phyloP scores from a whole-genome alignment of 2,329 filamentous ascomycete species.

The Trichoderma semiorbis region DNA sequence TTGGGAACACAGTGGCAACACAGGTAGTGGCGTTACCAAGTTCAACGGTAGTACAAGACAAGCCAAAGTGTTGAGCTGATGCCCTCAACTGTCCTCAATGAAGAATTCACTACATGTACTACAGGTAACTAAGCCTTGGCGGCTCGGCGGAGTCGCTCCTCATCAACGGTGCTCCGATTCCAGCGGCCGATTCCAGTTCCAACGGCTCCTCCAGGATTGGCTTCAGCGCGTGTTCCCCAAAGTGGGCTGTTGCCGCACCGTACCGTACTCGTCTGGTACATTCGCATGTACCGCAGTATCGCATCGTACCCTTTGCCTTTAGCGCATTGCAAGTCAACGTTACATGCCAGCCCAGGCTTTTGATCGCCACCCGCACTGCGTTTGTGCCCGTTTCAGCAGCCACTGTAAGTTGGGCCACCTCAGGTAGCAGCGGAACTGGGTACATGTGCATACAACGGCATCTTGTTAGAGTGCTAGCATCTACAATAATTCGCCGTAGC shows the following conservation, averaged over 20 bases:
- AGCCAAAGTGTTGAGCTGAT: background rate
- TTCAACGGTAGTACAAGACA: background rate
- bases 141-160: background rate
- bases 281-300: background rate
- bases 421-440: constrained; percentile 4
- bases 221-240: background rate
- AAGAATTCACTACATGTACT: background rate
- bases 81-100: background rate
- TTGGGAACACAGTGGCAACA: too few species aligned
- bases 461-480: background rate
- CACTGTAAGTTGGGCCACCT: background rate
- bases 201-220: constrained; percentile 3
- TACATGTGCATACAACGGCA: background rate
- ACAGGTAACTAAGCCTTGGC: background rate
- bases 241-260: background rate
- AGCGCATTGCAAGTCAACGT: constrained; percentile 9
- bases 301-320: background rate
- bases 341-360: background rate
- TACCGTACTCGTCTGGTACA: background rate
- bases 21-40: background rate
- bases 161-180: background rate
- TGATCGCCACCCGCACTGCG: constrained; percentile 4
- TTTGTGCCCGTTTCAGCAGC: background rate
- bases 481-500: background rate
- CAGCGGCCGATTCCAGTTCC: background rate